Evolutionary conservation across 352 stramenopile genomes (phyloP), one percentile per base, ranked within the genome.

Genomic region (Globisporangium iwayamae): DNA sequence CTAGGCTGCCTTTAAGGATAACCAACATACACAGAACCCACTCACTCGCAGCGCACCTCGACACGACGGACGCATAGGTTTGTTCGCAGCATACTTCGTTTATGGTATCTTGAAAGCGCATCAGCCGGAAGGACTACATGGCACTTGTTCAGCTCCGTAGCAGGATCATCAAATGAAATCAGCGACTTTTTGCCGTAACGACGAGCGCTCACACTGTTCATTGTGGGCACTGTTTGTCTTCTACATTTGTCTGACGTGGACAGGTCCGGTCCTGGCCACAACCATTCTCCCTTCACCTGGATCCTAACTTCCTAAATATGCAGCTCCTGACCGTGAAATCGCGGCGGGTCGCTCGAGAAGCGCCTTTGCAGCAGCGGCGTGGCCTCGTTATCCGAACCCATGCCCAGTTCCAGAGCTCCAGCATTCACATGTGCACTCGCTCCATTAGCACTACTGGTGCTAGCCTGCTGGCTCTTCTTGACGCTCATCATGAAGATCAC

Each of bases 401-500:
- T 13, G 55, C 61, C 56, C 30, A 32, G 69, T 41, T 41, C 36
- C 36, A 41, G 36, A 46, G 14, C 39, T n/a, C 39, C 39, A 46
- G 14, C 13, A n/a, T 13, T 13, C 3, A 14, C 13, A n/a, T n/a
- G 13, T 5, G 39, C 39, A 46, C 39, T 18, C 14, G 39, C 39
- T 62, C 20, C 60, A 48, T 8, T 57, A 13, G 3, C 22, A 38
- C 18, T 60, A 63, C 7, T 65, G 62, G 47, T 71, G 68, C 16
- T 62, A 57, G 16, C 4, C 4, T 16, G 18, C 4, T 20, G 25
- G 38, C 56, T 36, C 36, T 70, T 67, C 70, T 93, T 90, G 58
- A 91, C 82, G 16, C 83, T 83, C 84, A 93, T 93, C 80, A 87
- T 89, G 57, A 79, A 85, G 48, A 93, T 88, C 28, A 93, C 84